These are phyloP conservation scores for Zychaea mexicana DNA, from an alignment of 371 early-diverging fungal genomes.

Conservation along the genomic window DNA sequence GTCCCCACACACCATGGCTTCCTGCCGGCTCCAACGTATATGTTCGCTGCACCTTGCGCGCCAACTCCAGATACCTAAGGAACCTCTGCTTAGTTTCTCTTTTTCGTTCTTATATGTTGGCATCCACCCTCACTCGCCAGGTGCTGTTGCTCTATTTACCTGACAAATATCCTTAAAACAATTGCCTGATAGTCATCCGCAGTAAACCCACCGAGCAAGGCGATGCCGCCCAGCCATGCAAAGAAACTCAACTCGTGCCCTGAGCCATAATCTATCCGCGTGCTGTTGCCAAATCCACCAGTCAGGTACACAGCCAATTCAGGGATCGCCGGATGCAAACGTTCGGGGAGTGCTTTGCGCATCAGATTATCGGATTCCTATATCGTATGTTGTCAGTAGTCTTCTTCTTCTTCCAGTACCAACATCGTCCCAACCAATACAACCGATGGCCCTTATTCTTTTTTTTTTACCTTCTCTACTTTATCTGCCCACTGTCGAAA, in stretches of 20 bases:
- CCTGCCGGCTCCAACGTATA: slow-evolving; percentile 99
- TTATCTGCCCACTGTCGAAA: slow-evolving; percentile 68
- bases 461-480: slow-evolving; percentile 50
- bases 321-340: slow-evolving; percentile 49
- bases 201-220: slow-evolving; percentile 64
- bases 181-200: slow-evolving; percentile 69
- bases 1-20: slow-evolving; percentile 98
- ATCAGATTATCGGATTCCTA: slow-evolving; percentile 26
- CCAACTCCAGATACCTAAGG: slow-evolving; percentile 77
- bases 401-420: neutral
- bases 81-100: neutral
- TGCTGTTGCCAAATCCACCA: slow-evolving; percentile 90
- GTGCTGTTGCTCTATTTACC: slow-evolving; percentile 68
- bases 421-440: neutral
- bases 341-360: slow-evolving; percentile 35
- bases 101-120: too few relatives aligned
- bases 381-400: neutral
- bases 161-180: slow-evolving; percentile 75
- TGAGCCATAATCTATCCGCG: slow-evolving; percentile 99
- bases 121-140: too few relatives aligned
- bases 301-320: slow-evolving; percentile 84
- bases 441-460: neutral
- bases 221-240: slow-evolving; percentile 85
- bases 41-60: slow-evolving; percentile 81
- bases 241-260: slow-evolving; percentile 98